These are phyloP conservation scores for Rhodotorula mucilaginosa DNA, from an alignment of 1,284 basidiomycete genomes.

Conservation along the genomic window DNA sequence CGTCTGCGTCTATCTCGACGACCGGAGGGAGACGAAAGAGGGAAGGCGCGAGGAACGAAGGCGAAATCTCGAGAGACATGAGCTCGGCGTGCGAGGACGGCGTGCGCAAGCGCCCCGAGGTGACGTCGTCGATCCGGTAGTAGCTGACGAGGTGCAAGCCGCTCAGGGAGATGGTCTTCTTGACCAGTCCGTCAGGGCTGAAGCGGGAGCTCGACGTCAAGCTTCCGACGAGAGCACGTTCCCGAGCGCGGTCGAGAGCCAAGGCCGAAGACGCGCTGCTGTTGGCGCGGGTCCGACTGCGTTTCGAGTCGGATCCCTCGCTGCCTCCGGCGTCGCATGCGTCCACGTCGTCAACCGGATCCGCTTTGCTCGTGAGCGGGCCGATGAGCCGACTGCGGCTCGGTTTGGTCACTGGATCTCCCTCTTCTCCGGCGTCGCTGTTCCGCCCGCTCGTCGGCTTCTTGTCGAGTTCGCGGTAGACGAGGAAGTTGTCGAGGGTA, in stretches of 20 bases:
- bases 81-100: slow-evolving; percentile 88
- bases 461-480: slow-evolving; percentile 89
- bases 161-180: slow-evolving; percentile 63
- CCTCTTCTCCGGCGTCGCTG: neutral
- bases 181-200: slow-evolving; percentile 85
- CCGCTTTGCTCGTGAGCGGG: slow-evolving; percentile 30
- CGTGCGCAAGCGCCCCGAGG: slow-evolving; percentile 76
- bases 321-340: slow-evolving; percentile 1
- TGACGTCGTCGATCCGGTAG: slow-evolving; percentile 89
- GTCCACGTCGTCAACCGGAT: slow-evolving; percentile 8
- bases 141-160: slow-evolving; percentile 95
- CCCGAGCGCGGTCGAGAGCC: slow-evolving; percentile 52
- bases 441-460: slow-evolving; percentile 39
- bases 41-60: slow-evolving; percentile 34
- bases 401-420: neutral
- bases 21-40: slow-evolving; percentile 43
- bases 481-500: slow-evolving; percentile 90
- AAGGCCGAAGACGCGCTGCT: slow-evolving; percentile 5
- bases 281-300: neutral
- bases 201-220: slow-evolving; percentile 88
- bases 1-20: slow-evolving; percentile 38
- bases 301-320: neutral
- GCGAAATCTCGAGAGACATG: slow-evolving; percentile 70
- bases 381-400: slow-evolving; percentile 12
- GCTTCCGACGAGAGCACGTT: slow-evolving; percentile 79